Base-by-base conservation (phyloP, 2,329 filamentous ascomycete genomes). In the Botrytis squamosa region DNA sequence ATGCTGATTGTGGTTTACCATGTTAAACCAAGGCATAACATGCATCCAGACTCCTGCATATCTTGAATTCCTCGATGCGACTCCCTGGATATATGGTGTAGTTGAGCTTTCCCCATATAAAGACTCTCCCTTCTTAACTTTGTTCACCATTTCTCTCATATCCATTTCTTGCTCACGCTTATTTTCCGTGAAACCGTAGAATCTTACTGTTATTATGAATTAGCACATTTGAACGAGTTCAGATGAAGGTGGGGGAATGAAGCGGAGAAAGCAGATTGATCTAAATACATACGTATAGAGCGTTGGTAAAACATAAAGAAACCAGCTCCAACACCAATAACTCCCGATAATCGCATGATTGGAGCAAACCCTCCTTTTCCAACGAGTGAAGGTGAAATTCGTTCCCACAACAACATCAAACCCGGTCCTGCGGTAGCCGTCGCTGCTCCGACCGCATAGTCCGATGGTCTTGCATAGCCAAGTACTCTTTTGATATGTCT, bases 61-160 rank as follows among this genome's bases (percentile, higher is more conserved):
- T 81, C 96, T 89, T 81, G 94, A 97, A 86, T 99, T 97, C 79
- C 96, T 88, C 74, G 93, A 90, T 70, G 96, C 95, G 57, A 98
- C 92, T 75, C 95, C 96, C 85, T 99, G 96, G 87, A 98, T 92
- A 84, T 98, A 93, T 76, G 95, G 91, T 74, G 91, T 92, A 80
- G 98, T 85, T 71, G 85, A 85, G 80, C 91, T 93, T 80, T 88
- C 89, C 80, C 96, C 96, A 84, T 99, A 99, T 67, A 98, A 86
- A 52, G 96, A 88, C 86, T 97, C 89, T 77, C 95, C 95, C 74
- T 88, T 89, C 89, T 98, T 99, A 82, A 98, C 95, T 85, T 95
- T 97, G 83, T 91, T 89, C 55, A 98, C 95, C 96, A 99, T 99
- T 85, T 99, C 96, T 77, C 90, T 89, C 95, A 98, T 98, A 82